Conservation (phyloP, 768 basidiomycete species). For the Lanmaoa rubissima region DNA sequence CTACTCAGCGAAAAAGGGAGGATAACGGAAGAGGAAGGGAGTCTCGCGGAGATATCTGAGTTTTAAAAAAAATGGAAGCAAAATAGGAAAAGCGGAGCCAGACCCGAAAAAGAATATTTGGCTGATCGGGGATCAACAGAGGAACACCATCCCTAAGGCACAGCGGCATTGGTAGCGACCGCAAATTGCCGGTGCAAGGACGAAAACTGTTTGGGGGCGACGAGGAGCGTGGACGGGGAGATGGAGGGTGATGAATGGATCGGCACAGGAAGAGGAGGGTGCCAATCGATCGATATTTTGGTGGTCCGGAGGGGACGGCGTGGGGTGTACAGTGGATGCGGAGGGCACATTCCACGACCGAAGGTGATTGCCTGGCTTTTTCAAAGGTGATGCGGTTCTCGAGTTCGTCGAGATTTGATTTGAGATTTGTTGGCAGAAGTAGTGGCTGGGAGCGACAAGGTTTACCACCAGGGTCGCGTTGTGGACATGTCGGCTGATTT, state of each 20-base stretch:
- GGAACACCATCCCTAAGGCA: constrained; percentile 34
- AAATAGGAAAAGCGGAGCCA: constrained; percentile 31
- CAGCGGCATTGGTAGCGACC: constrained; percentile 27
- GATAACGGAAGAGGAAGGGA: constrained; percentile 6
- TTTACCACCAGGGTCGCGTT: constrained; percentile 37
- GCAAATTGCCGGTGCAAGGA: constrained; percentile 27
- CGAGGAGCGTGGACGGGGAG: not conserved
- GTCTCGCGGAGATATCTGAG: constrained; percentile 31
- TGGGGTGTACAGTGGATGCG: not conserved
- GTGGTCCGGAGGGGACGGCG: constrained; percentile 1
- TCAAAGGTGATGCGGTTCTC: constrained; percentile 14
- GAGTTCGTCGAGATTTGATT: constrained; percentile 33
- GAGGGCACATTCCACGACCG: constrained; percentile 6
- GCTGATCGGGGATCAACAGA: constrained; percentile 67
- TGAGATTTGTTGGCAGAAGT: constrained; percentile 26
- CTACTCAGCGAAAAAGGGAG: constrained; percentile 20
- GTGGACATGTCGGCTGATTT: constrained; percentile 34
- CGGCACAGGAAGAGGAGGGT: not conserved
- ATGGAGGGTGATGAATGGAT: not conserved
- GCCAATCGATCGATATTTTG: not conserved
- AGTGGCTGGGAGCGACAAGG: constrained; percentile 22
- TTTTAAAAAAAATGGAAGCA: constrained; percentile 10
- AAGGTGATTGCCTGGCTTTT: constrained; percentile 20
- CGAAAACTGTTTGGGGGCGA: not conserved
- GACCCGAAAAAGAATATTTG: constrained; percentile 34